Conservation (phyloP, 2,329 filamentous ascomycete genomes). For the Dothideomycetes sp. region DNA sequence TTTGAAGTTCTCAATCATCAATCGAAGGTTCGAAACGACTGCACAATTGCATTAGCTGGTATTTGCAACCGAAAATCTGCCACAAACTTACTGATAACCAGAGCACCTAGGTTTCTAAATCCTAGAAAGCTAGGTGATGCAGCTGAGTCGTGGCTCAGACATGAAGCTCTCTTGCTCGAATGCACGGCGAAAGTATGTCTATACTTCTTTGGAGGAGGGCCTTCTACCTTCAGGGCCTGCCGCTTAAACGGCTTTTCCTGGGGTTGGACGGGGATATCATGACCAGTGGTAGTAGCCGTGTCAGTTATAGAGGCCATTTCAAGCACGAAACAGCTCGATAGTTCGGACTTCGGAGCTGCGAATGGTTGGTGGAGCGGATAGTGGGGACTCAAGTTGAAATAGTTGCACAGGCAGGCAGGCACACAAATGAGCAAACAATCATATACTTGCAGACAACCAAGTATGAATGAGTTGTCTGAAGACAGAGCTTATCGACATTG, state of each 20-base stretch:
- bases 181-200: conserved; percentile 88
- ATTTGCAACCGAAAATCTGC: not conserved
- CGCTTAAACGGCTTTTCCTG: not conserved
- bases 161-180: conserved; percentile 60
- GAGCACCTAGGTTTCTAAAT: conserved; percentile 92
- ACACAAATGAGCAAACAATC: no score
- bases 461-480: no score
- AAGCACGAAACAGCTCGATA: no score
- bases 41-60: conserved; percentile 13
- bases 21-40: conserved; percentile 87
- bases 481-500: no score
- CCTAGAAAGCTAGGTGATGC: conserved; percentile 76
- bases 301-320: conserved; percentile 13
- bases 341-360: no score
- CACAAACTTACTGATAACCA: conserved; percentile 59
- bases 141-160: conserved; percentile 73
- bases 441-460: no score
- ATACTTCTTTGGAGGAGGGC: conserved; percentile 53
- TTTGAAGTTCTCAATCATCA: conserved; percentile 95
- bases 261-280: conserved; percentile 9
- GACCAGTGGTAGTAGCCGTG: conserved; percentile 11
- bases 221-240: not conserved
- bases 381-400: no score
- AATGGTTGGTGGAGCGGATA: no score
- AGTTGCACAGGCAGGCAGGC: no score